These are phyloP conservation scores for Cladosporium sphaerospermum DNA, from an alignment of 2,329 filamentous ascomycete genomes.

Conservation along the genomic window DNA sequence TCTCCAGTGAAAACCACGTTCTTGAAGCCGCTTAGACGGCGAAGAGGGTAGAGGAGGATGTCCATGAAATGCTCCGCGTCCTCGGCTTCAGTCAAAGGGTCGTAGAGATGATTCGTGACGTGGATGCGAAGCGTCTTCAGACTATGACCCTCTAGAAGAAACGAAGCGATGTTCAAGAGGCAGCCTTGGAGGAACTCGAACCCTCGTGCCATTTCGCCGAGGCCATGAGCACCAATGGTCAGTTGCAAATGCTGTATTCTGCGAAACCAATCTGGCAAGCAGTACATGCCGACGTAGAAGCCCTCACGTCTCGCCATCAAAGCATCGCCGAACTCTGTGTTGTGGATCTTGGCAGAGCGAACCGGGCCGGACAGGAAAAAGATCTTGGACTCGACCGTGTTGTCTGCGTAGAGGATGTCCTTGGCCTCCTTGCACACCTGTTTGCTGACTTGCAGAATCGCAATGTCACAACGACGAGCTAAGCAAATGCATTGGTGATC, in stretches of 20 bases:
- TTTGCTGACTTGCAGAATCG: slow-evolving; percentile 14
- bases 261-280: background rate
- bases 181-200: background rate
- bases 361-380: no score
- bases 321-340: no score
- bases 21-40: slow-evolving; percentile 11
- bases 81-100: background rate
- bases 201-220: background rate
- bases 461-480: slow-evolving; percentile 1
- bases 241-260: background rate
- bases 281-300: background rate
- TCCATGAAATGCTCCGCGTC: background rate
- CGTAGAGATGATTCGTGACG: slow-evolving; percentile 1
- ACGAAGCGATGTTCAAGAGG: slow-evolving; percentile 11
- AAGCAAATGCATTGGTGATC: background rate
- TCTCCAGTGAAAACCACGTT: slow-evolving; percentile 7
- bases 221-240: background rate
- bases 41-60: slow-evolving; percentile 11
- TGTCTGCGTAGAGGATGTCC: slow-evolving; percentile 20
- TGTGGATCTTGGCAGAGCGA: no score
- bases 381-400: slow-evolving; percentile 15
- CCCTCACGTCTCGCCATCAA: no score
- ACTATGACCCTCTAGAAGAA: slow-evolving; percentile 14
- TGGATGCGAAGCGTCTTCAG: slow-evolving; percentile 10
- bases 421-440: slow-evolving; percentile 21